Base-by-base conservation (phyloP, 2,329 filamentous ascomycete species). In the Ophiocordyceps camponoti-floridani region DNA sequence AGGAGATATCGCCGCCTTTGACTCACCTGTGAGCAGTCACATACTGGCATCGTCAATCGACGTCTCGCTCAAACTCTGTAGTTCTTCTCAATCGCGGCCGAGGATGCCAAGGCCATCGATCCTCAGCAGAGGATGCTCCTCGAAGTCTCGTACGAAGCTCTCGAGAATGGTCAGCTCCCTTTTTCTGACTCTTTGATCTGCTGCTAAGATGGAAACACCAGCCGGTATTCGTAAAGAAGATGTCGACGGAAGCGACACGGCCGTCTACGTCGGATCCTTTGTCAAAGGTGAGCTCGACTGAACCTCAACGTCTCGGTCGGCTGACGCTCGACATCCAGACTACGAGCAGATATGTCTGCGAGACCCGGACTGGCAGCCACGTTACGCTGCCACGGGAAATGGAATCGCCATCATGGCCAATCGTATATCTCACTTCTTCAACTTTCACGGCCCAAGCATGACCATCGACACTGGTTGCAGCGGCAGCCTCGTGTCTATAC, bases 391-490 rank as follows among this genome's bases (percentile, higher is more conserved):
- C 7, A 73, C 69, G 0, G 72, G 72, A 8, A 70, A 67, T 16
- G 68, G 68, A 4, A 66, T 67, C 41, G 68, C 70, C 46, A 69
- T 75, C 45, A 62, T 75, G 56, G 63, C 71, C 3, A 77, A 76
- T 51, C 64, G 72, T 0, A 63, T 77, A 12, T 75, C 71, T 0
- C 70, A 75, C 52, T 67, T 63, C 47, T 74, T 72, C 54, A 66
- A 77, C 49, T 57, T 77, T 14, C 62, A 64, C 12, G 73, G 74
- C 0, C 70, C 73, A 2, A 73, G 70, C 50, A 64, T 76, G 55
- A 75, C 71, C 0, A 56, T 78, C 13, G 73, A 78, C 44, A 77
- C 75, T 1, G 75, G 71, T 18, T 79, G 75, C 54, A 76, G 72
- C 23, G 68, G 67, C 11, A 71, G 68, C 43, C 59, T 77, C 18